Percentiles rank a stretch among this genome's conserved stretches.
phyloP scores from a whole-genome alignment of 208 protist genomes.

The Trypanosoma cruzi region DNA sequence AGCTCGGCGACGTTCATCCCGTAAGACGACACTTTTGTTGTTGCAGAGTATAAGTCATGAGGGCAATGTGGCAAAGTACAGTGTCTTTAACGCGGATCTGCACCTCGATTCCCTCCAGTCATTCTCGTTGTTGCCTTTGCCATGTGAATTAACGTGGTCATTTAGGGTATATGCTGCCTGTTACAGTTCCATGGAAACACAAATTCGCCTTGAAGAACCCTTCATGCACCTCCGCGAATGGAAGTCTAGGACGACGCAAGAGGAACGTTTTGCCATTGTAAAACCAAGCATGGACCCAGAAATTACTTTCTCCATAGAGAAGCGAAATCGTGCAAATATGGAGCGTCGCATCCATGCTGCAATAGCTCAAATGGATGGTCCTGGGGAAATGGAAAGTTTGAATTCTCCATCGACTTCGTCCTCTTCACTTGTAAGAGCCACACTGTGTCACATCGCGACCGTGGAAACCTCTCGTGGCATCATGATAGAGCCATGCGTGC shows the following conservation, averaged over 20 bases:
- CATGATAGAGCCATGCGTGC: constrained; percentile 14
- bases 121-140: too few relatives aligned
- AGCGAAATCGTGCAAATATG: constrained; percentile 8
- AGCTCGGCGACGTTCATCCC: not conserved
- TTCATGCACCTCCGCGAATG: constrained; percentile 25
- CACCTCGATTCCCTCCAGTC: not conserved
- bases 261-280: constrained; percentile 25
- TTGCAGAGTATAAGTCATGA: constrained; percentile 27
- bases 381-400: not conserved
- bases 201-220: constrained; percentile 21
- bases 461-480: constrained; percentile 7
- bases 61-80: constrained; percentile 19
- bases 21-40: constrained; percentile 4
- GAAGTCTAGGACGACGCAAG: constrained; percentile 12
- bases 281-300: constrained; percentile 19
- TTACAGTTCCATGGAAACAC: constrained; percentile 24
- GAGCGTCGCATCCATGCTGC: constrained; percentile 24
- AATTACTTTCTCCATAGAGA: constrained; percentile 12
- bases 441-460: constrained; percentile 27
- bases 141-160: not conserved
- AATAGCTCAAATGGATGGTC: constrained; percentile 16
- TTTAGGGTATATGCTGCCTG: constrained; percentile 29
- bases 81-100: constrained; percentile 13
- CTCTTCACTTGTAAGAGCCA: not conserved
- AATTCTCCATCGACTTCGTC: not conserved